Conservation (phyloP, 441 rosid genomes). For the Populus trichocarpa region DNA sequence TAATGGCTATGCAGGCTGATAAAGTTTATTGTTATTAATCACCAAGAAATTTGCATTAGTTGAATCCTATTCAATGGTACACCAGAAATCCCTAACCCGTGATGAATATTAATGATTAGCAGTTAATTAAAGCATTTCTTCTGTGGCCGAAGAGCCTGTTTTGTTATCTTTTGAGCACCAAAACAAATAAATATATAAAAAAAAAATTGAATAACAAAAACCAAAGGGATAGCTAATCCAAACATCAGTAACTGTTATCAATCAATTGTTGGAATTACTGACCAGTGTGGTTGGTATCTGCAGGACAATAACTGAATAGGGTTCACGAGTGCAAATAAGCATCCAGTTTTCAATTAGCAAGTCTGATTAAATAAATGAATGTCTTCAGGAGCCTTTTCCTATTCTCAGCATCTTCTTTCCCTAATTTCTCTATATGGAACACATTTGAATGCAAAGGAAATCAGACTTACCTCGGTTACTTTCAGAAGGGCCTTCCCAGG, state of each 20-base stretch:
- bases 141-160: not conserved
- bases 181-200: not conserved
- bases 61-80: not conserved
- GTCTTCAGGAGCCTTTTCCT: not conserved
- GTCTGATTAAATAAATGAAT: not conserved
- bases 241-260: not conserved
- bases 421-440: not conserved
- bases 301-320: not conserved
- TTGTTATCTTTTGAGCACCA: not conserved
- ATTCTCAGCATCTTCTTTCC: not conserved
- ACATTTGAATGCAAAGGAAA: not conserved
- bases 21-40: not conserved
- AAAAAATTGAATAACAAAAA: not conserved
- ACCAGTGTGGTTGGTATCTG: not conserved
- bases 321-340: not conserved
- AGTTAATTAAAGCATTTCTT: not conserved
- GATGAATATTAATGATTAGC: not conserved
- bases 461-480: conserved; percentile 83
- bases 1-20: not conserved
- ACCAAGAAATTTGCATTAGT: not conserved
- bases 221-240: not conserved
- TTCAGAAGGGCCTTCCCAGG: conserved; percentile 93
- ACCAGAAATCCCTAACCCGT: conserved; percentile 2
- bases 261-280: not conserved
- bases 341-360: not conserved